These are phyloP conservation scores for Phytopythium montanum DNA, from an alignment of 352 stramenopile genomes.

Conservation along the genomic window DNA sequence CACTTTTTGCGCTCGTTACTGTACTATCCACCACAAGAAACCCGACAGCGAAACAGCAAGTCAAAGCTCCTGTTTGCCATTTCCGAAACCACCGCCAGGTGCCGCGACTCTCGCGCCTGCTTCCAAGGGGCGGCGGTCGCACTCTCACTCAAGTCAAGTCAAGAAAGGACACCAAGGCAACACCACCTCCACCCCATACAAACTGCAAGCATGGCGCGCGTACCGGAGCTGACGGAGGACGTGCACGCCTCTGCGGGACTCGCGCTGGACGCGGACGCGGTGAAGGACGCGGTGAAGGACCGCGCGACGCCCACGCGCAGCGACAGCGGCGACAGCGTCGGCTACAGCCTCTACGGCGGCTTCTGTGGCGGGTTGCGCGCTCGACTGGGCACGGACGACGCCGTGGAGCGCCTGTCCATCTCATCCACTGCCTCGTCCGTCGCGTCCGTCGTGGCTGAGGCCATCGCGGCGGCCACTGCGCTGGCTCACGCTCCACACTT, in stretches of 20 bases:
- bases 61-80: too few species aligned
- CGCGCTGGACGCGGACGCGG: not conserved
- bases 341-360: not conserved
- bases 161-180: not conserved
- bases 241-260: not conserved
- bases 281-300: not conserved
- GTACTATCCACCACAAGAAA: too few species aligned
- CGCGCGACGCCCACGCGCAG: not conserved
- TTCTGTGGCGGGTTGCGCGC: not conserved
- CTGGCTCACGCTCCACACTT: slow-evolving; percentile 1
- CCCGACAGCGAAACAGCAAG: too few species aligned
- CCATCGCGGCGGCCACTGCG: slow-evolving; percentile 4
- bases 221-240: not conserved
- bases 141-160: not conserved
- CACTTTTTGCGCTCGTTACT: too few species aligned
- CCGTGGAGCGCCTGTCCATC: slow-evolving; percentile 6
- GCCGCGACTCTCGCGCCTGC: too few species aligned
- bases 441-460: slow-evolving; percentile 6
- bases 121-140: too few species aligned
- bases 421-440: slow-evolving; percentile 8
- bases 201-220: not conserved
- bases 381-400: slow-evolving; percentile 5
- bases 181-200: too few species aligned
- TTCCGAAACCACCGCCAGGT: too few species aligned
- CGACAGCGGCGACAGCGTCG: not conserved